These are phyloP conservation scores for Emergomyces pasteurianus DNA, from an alignment of 2,329 filamentous ascomycete genomes.

Conservation along the genomic window DNA sequence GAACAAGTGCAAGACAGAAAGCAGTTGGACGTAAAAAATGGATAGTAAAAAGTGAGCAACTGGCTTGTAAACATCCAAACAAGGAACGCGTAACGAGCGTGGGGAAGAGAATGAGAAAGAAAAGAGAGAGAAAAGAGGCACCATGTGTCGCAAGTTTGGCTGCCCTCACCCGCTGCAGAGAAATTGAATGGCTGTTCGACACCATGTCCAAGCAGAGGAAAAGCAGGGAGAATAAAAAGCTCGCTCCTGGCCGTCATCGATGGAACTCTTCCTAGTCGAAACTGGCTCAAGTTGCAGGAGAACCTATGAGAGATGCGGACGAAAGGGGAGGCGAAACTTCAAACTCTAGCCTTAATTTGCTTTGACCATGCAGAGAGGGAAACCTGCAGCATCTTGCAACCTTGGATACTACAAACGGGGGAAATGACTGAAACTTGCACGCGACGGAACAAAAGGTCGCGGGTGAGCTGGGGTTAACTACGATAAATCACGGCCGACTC, in stretches of 20 bases:
- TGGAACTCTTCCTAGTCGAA: too few relatives aligned
- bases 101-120: not conserved
- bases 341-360: not conserved
- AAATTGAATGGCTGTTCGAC: not conserved
- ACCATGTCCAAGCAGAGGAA: not conserved
- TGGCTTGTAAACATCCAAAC: not conserved
- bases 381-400: not conserved
- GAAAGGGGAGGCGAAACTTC: not conserved
- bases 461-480: not conserved
- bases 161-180: not conserved
- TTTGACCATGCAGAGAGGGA: not conserved
- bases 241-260: not conserved
- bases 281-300: too few relatives aligned
- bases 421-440: not conserved
- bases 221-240: not conserved
- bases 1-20: not conserved
- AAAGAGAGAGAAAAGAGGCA: not conserved
- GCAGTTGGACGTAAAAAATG: not conserved
- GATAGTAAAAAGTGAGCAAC: too few relatives aligned
- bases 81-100: not conserved
- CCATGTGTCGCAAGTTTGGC: not conserved
- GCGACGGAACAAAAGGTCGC: not conserved
- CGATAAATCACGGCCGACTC: not conserved
- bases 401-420: not conserved
- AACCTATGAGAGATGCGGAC: not conserved